Percentiles rank a stretch among this genome's conserved stretches.
Conservation (phyloP, 139 green algal species). For the Chlamydomonas sp. region DNA sequence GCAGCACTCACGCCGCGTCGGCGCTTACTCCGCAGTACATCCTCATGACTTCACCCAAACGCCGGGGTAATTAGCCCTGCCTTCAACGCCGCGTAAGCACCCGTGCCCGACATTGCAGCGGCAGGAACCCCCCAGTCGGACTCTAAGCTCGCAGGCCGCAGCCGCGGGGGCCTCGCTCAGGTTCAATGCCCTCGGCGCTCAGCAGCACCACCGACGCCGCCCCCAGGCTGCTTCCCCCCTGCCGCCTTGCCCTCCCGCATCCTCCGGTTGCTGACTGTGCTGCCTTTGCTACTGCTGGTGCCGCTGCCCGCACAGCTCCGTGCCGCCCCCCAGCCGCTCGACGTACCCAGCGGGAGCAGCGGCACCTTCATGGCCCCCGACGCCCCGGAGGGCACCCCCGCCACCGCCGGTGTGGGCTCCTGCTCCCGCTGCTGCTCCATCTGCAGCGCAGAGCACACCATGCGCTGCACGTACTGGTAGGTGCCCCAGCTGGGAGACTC, state of each 20-base stretch:
- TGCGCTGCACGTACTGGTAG: background rate
- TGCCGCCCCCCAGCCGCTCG: background rate
- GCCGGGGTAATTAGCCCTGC: too few relatives aligned
- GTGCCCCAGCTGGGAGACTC: background rate
- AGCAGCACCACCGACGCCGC: too few relatives aligned
- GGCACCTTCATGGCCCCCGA: background rate
- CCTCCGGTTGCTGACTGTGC: too few relatives aligned
- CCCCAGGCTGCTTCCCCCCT: background rate
- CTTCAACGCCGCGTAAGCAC: too few relatives aligned
- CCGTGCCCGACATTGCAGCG: too few relatives aligned
- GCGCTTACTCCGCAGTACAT: too few relatives aligned
- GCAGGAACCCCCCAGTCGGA: too few relatives aligned
- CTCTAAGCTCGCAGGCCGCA: too few relatives aligned
- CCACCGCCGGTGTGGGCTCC: constrained; percentile 7
- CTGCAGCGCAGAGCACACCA: constrained; percentile 18
- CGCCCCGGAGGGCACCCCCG: background rate
- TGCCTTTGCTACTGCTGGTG: background rate
- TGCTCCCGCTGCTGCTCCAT: constrained; percentile 4
- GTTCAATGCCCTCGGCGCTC: too few relatives aligned
- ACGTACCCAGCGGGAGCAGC: background rate
- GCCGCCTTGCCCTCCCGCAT: background rate
- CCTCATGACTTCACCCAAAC: too few relatives aligned
- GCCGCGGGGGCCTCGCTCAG: too few relatives aligned
- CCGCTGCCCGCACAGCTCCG: background rate
- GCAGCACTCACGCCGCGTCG: too few relatives aligned